Base-by-base conservation (phyloP, 192 early-diverging fungal species). In the Podila horticola region DNA sequence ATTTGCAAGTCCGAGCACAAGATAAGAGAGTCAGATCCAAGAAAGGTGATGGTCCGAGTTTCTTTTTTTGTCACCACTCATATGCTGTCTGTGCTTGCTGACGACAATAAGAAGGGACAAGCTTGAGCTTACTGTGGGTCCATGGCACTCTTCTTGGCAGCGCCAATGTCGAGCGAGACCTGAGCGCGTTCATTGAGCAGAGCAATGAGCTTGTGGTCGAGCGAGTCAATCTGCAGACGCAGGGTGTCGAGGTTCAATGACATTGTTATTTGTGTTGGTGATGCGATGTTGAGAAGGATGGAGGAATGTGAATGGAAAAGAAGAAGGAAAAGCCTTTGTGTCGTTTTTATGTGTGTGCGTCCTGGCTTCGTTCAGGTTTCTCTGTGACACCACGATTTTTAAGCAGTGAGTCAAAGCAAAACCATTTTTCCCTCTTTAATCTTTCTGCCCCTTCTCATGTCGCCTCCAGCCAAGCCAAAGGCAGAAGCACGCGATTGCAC, bases 141-240 rank as follows among this genome's bases (percentile, higher is more conserved):
- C 15, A 34, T 71, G 33, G 52, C 62, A 41, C 87, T 75, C 13
- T 86, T 85, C 69, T 94, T 94, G 51, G 90, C 91, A 9, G 91
- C 85, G 8, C 93, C 95, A 71, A 96, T 92, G 75, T 93, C 92
- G 60, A 95, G 85, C 19, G 93, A 93, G 24, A 95, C 82, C 22
- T 88, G 86, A 13, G 95, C 94, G 30, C 95, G 92, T 77, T 95
- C 92, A 85, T 62, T 58, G 30, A 51, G 19, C 28, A 69, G 19
- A 20, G 49, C 29, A 19, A 52, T 67, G n/a, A 67, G 38, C 26
- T 36, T 67, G 30, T n/a, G 29, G 15, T 38, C 15, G 20, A 36
- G 38, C 24, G 63, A 64, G 19, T 26, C 24, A 24, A 15, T 11
- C 9, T 90, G 86, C 59, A 86, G 81, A 52, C 92, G 87, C 31